Evolutionary conservation across 768 basidiomycete genomes (phyloP), one percentile per base, ranked within the genome.

Genomic region (Amylocystis lapponica): DNA sequence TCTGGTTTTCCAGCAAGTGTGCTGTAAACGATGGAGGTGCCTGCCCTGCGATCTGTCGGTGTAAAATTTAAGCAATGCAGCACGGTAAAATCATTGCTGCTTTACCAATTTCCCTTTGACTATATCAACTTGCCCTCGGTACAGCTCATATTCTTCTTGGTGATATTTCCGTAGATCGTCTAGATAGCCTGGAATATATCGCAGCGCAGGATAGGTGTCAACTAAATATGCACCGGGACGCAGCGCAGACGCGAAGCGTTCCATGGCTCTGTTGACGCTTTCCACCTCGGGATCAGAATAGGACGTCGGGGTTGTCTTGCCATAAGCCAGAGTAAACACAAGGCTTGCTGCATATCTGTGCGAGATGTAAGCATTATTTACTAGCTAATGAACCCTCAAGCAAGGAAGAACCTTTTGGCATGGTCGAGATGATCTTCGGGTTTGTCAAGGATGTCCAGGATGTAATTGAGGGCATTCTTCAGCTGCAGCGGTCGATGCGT

Each of bases 111-210:
- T 30, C n/a, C 10, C 29, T n/a, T n/a, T 30, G 10, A 30, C 29
- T 9, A 9, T n/a, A 9, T 13, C 19, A 21, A 70, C 21, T 46
- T 63, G 65, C 0, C 58, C 46, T 11, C 50, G 27, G 41, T 62
- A 70, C 25, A 69, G 47, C 1, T 36, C 50, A 8, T 66, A 55
- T 46, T 71, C 69, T 36, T 68, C 63, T 19, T 47, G 16, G 38
- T 78, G 80, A 3, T 66, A 59, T 41, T 72, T 66, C 8, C n/a
- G 10, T 12, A 14, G n/a, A 86, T 62, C 46, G 79, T 72, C 16
- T 70, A 79, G 60, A 49, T 82, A 83, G 16, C 78, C 78, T 2
- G 83, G 83, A n/a, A 86, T 56, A 53, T 54, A 42, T 23, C 56
- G 60, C 17, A 70, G 47, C 42, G 65, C 48, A 0, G 70, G 68